phyloP scores from a whole-genome alignment of 192 early-diverging fungal species.

The Phlyctochytrium arcticum region DNA sequence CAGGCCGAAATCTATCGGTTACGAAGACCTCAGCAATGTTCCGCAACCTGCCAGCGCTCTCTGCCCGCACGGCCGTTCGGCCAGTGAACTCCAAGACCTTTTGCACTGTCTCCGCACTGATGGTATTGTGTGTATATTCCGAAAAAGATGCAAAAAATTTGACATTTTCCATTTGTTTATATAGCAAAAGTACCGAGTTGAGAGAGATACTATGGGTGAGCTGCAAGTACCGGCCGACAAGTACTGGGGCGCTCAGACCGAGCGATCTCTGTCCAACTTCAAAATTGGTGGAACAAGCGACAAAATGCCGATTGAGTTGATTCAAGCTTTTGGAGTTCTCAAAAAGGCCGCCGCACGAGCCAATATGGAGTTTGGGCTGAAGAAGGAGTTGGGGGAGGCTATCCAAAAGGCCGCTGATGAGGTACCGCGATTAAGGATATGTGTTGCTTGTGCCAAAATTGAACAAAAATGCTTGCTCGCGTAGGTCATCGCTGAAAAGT shows the following conservation, averaged over 20 bases:
- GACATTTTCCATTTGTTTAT: not conserved
- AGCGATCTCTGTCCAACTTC: slow-evolving; percentile 96
- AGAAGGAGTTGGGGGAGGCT: slow-evolving; percentile 74
- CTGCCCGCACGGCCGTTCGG: not conserved
- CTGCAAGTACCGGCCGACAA: slow-evolving; percentile 91
- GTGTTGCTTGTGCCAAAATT: not conserved
- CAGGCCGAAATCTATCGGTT: too few relatives aligned
- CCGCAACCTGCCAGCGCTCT: not conserved
- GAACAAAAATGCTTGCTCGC: not conserved
- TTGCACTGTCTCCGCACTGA: not conserved
- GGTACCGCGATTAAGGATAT: too few relatives aligned
- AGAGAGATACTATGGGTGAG: slow-evolving; percentile 87
- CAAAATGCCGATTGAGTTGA: slow-evolving; percentile 93
- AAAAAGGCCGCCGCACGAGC: slow-evolving; percentile 94
- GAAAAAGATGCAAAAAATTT: not conserved
- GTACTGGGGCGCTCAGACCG: slow-evolving; percentile 98
- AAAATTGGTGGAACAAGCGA: slow-evolving; percentile 91
- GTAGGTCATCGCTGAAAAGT: slow-evolving; percentile 86
- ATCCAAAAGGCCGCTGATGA: slow-evolving; percentile 88
- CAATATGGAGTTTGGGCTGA: slow-evolving; percentile 88
- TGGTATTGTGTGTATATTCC: not conserved
- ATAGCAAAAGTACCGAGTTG: slow-evolving; percentile 29
- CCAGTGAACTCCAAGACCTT: not conserved
- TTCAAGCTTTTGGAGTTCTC: slow-evolving; percentile 91
- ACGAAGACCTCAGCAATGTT: not conserved